Evolutionary conservation across 768 basidiomycete genomes (phyloP).

Genomic region (Galerina marginata): DNA sequence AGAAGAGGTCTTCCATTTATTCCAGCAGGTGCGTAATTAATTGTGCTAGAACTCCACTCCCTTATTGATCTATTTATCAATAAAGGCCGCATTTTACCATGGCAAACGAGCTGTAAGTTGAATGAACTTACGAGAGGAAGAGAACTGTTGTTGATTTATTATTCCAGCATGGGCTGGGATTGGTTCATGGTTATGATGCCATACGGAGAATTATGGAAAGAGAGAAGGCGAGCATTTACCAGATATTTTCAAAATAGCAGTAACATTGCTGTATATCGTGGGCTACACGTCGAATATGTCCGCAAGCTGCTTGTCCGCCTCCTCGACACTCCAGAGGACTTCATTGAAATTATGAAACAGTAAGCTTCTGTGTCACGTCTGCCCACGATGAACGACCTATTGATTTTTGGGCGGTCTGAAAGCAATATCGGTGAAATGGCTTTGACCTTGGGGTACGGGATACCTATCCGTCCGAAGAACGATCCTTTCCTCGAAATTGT

Average conservation of each 20-base stretch:
- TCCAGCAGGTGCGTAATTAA: constrained; percentile 20
- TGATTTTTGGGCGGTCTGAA: not conserved
- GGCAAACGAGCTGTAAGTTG: not conserved
- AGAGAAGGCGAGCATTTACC: not conserved
- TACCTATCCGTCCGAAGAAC: constrained; percentile 30
- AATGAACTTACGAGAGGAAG: constrained; percentile 8
- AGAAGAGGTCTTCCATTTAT: constrained; percentile 41
- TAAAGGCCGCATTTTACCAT: not conserved
- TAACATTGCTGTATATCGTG: constrained; percentile 6
- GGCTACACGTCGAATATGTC: constrained; percentile 25
- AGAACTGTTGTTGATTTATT: constrained; percentile 21
- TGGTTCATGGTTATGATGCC: not conserved
- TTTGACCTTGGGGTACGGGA: constrained; percentile 43
- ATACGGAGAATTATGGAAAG: not conserved
- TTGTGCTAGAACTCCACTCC: not conserved
- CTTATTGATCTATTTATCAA: not conserved
- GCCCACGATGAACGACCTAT: not conserved
- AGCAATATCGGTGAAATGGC: constrained; percentile 37
- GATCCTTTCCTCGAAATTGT: constrained; percentile 32
- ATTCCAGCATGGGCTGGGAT: not conserved
- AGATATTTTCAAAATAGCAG: constrained; percentile 18
- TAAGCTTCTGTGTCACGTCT: constrained; percentile 19
- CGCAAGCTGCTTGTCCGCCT: constrained; percentile 36
- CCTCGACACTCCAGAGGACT: constrained; percentile 36
- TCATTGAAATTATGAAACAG: constrained; percentile 40